A percentile compares a stretch with the other conserved stretches of the same genome.
phyloP scores from a whole-genome alignment of 306 rosid genomes.

The Alnus glutinosa region DNA sequence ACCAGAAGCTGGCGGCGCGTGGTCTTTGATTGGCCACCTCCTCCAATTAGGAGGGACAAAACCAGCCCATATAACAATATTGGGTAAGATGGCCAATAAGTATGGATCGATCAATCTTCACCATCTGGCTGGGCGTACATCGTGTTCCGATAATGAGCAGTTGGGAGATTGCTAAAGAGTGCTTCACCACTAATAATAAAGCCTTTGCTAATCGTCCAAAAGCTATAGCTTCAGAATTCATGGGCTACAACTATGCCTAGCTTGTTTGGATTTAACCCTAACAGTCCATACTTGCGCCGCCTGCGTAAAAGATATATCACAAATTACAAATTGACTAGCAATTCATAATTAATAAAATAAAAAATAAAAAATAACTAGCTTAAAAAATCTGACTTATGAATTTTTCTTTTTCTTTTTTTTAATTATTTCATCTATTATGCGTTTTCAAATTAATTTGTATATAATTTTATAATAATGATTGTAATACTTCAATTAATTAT shows the following conservation, averaged over 20 bases:
- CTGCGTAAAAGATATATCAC: too few relatives aligned
- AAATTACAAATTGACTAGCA: too few relatives aligned
- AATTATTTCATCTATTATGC: too few relatives aligned
- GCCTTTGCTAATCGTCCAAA: background rate
- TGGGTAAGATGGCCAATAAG: background rate
- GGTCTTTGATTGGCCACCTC: conserved; percentile 31
- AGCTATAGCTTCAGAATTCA: background rate
- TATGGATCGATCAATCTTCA: conserved; percentile 11
- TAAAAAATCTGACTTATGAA: too few relatives aligned
- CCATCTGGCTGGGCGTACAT: background rate
- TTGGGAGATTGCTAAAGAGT: background rate
- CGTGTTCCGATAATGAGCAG: background rate
- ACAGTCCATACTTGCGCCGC: background rate
- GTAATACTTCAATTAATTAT: too few relatives aligned
- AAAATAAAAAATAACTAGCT: too few relatives aligned
- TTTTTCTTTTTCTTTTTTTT: too few relatives aligned
- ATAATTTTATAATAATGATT: too few relatives aligned
- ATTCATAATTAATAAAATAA: too few relatives aligned
- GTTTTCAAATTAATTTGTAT: too few relatives aligned
- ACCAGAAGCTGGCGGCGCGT: conserved; percentile 1
- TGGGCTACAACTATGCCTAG: conserved; percentile 5
- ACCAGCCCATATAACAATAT: background rate
- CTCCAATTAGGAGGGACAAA: background rate
- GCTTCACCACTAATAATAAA: conserved; percentile 10
- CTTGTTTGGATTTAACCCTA: background rate